Conservation (phyloP, 805 yeast species). For the Monosporozyma aquatica region DNA sequence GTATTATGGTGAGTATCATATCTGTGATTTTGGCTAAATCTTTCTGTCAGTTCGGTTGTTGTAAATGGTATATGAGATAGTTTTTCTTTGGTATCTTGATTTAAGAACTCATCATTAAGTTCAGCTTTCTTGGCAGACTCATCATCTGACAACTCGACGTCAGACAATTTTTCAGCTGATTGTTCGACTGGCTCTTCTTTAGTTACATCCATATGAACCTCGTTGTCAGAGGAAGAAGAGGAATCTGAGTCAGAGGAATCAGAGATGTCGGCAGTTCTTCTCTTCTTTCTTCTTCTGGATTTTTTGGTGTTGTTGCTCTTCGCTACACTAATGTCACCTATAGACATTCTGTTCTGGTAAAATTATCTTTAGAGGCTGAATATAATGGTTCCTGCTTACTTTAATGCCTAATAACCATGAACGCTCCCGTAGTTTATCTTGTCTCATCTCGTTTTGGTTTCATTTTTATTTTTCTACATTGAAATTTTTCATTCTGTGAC, state of each 20-base stretch:
- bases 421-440: not conserved
- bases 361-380: too few species aligned
- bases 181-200: constrained; percentile 12
- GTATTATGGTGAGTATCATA: constrained; percentile 7
- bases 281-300: constrained; percentile 61
- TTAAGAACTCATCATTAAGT: constrained; percentile 11
- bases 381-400: too few species aligned
- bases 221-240: constrained; percentile 27
- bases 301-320: constrained; percentile 19
- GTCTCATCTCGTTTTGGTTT: not conserved
- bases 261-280: constrained; percentile 73
- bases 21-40: constrained; percentile 11
- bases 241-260: constrained; percentile 42
- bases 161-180: constrained; percentile 23
- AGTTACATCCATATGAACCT: constrained; percentile 9
- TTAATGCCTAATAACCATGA: too few species aligned
- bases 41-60: constrained; percentile 29
- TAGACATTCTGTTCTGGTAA: constrained; percentile 17
- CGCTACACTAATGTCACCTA: constrained; percentile 14
- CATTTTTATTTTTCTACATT: not conserved
- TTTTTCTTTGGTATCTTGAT: constrained; percentile 15
- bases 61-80: constrained; percentile 26
- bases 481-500: constrained; percentile 1
- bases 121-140: constrained; percentile 5
- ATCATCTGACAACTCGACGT: constrained; percentile 24